Evolutionary conservation across 2,329 filamentous ascomycete species (phyloP), one percentile per base, ranked within the genome.

Genomic region (Endothia cerciana): DNA sequence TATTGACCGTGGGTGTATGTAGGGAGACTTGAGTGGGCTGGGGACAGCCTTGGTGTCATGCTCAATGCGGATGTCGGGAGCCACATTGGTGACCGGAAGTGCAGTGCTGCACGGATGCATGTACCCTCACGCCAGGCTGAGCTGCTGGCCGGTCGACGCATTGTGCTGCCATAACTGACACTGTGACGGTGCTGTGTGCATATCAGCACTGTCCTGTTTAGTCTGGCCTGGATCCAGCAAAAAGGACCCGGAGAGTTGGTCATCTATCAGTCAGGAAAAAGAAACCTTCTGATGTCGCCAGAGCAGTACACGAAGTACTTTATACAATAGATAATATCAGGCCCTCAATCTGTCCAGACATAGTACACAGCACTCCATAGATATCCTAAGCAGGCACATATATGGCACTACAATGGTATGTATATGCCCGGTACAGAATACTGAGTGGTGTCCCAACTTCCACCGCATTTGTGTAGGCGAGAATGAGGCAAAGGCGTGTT

Each of bases 401-500:
- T n/a, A n/a, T n/a, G n/a, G n/a, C n/a, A n/a, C n/a, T n/a, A n/a
- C n/a, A n/a, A n/a, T n/a, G n/a, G n/a, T n/a, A n/a, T n/a, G 49
- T 19, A 22, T 13, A 53, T 6, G 17, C 17, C 30, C 28, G n/a
- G 25, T 53, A 30, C 25, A 33, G 5, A 49, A n/a, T 28, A n/a
- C n/a, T n/a, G 1, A 10, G 7, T 30, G 22, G 30, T 55, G 30
- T 55, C 11, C 7, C 7, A 55, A 2, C 30, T 13, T 36, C 51
- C 51, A 55, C 51, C 51, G 51, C 51, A 55, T 55, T 55, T 28
- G 51, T 28, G 28, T 36, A 55, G 51, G 51, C 30, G 8, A 33
- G 51, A 25, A n/a, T 36, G 51, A 19, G 51, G 30, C 51, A 55
- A 13, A 36, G 25, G 28, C 49, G 30, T 15, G 17, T 33, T 15